These are phyloP conservation scores for Tricholomella constricta DNA, from an alignment of 768 basidiomycete species.

Conservation along the genomic window DNA sequence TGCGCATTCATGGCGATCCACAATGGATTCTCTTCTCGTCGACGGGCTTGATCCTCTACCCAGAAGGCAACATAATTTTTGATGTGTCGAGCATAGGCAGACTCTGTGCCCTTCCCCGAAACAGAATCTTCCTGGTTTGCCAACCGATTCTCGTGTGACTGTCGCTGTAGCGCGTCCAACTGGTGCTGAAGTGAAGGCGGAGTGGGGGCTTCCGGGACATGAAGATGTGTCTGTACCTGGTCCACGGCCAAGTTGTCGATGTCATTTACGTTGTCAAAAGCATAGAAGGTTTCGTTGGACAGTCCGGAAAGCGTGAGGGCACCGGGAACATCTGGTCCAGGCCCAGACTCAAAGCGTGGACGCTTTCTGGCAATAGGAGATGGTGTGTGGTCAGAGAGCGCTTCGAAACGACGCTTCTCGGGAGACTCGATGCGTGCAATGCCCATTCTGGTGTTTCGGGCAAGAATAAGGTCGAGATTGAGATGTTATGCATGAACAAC, in stretches of 20 bases:
- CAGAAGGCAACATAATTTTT: neutral
- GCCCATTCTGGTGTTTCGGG: too few species aligned
- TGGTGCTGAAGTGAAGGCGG: too few species aligned
- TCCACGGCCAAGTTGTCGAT: neutral
- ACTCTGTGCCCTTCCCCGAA: neutral
- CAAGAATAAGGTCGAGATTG: too few species aligned
- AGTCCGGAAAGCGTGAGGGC: neutral
- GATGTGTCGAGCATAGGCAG: neutral
- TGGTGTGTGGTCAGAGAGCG: neutral
- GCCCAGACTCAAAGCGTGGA: too few species aligned
- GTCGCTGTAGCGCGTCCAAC: too few species aligned
- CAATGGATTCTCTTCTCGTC: neutral
- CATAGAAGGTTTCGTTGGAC: neutral
- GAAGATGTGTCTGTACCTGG: neutral
- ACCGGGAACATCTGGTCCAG: too few species aligned
- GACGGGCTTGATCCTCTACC: neutral
- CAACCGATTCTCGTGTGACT: neutral
- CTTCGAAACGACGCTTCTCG: neutral
- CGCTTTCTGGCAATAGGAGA: neutral
- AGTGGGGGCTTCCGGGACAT: neutral
- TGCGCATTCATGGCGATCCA: neutral
- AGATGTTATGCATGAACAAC: too few species aligned
- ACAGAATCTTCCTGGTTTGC: neutral
- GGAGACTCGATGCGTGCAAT: too few species aligned
- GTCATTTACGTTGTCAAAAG: neutral